These are phyloP conservation scores for Lycium ferocissimum DNA, from an alignment of 257 asterid species.

Conservation along the genomic window DNA sequence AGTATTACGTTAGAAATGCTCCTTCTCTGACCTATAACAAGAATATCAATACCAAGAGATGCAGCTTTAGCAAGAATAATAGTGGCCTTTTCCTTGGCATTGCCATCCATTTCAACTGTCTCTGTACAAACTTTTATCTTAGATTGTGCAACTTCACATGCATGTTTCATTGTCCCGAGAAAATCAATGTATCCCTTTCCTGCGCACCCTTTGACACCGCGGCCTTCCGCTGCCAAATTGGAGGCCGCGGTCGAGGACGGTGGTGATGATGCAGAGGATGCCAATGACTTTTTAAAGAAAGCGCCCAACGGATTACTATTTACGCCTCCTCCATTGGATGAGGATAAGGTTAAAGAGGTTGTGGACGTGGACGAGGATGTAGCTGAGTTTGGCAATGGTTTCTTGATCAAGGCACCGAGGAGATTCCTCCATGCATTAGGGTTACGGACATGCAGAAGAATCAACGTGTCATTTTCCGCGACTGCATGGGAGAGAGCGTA, in stretches of 20 bases:
- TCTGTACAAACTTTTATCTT: slow-evolving; percentile 53
- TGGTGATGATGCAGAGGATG: neutral
- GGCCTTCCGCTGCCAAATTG: neutral
- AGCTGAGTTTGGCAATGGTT: slow-evolving; percentile 33
- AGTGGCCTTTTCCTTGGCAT: slow-evolving; percentile 69
- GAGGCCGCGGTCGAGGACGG: neutral
- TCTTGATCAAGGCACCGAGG: slow-evolving; percentile 54
- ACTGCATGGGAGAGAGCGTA: slow-evolving; percentile 71
- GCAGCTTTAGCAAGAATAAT: slow-evolving; percentile 54
- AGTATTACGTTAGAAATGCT: slow-evolving; percentile 64
- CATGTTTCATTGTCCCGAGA: slow-evolving; percentile 62
- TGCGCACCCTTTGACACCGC: neutral
- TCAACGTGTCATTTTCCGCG: slow-evolving; percentile 54
- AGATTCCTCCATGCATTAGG: slow-evolving; percentile 61
- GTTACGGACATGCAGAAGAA: slow-evolving; percentile 62
- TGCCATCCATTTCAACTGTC: slow-evolving; percentile 59
- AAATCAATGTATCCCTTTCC: slow-evolving; percentile 53
- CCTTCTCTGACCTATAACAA: slow-evolving; percentile 68
- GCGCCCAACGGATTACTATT: neutral
- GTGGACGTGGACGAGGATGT: slow-evolving; percentile 32
- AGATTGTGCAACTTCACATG: slow-evolving; percentile 51
- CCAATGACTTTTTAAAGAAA: slow-evolving; percentile 20
- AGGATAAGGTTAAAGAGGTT: neutral
- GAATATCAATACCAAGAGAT: slow-evolving; percentile 53
- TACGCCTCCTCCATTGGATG: neutral